Evolutionary conservation across 805 yeast genomes (phyloP).

Genomic region (Lipomyces starkeyi): DNA sequence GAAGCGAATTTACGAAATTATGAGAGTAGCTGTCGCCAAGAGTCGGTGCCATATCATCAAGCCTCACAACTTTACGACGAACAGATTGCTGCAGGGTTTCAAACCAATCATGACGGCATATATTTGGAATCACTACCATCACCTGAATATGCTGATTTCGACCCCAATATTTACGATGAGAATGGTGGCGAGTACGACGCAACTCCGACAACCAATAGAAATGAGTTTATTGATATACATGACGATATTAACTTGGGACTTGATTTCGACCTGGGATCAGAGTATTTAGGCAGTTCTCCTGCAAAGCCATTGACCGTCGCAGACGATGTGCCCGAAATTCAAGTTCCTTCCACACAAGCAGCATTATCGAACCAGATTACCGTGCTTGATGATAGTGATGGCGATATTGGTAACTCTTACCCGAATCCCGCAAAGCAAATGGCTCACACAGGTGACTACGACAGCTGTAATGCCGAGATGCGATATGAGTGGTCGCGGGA

Average conservation of each 20-base stretch:
- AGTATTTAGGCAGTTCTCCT: conserved; percentile 23
- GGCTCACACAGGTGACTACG: conserved; percentile 24
- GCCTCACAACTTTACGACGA: neutral
- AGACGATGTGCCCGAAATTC: conserved; percentile 14
- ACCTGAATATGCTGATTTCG: neutral
- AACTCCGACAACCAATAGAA: neutral
- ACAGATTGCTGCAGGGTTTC: neutral
- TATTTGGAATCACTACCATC: conserved; percentile 1
- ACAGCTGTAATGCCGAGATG: conserved; percentile 24
- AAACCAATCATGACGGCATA: neutral
- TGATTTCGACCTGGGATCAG: conserved; percentile 18
- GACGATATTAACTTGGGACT: conserved; percentile 11
- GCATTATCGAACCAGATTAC: neutral
- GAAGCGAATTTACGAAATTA: conserved; percentile 3
- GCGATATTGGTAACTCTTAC: neutral
- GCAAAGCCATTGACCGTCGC: conserved; percentile 4
- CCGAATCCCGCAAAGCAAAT: conserved; percentile 24
- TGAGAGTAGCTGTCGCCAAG: neutral
- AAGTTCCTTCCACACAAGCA: conserved; percentile 12
- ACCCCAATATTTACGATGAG: neutral
- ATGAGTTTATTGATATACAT: conserved; percentile 7
- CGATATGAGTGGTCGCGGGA: conserved; percentile 69
- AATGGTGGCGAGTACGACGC: neutral
- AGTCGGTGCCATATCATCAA: neutral
- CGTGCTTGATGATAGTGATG: conserved; percentile 10